Base-by-base conservation (phyloP, 352 stramenopile genomes). In the Phytopythium sindhum region DNA sequence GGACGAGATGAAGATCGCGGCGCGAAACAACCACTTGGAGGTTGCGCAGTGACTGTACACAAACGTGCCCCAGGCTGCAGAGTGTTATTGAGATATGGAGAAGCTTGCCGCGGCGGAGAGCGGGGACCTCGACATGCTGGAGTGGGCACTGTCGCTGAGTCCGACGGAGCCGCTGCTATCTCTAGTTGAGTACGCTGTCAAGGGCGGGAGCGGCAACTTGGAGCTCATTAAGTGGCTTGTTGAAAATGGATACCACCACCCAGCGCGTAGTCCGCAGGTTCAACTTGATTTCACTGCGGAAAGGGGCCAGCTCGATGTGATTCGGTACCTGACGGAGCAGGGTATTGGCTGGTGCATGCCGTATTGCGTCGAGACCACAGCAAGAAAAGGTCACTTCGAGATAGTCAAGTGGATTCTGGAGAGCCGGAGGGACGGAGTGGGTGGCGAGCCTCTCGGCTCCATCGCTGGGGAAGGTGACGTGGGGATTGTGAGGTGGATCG, bases 61-160 rank as follows among this genome's bases (percentile, higher is more conserved):
- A 19, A 47, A 66, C 50, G 26, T 51, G 47, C 14, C 23, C 9
- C 45, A 71, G 21, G 33, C 48, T 15, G 33, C 33, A 73, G 45
- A 48, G 67, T n/a, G n/a, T n/a, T n/a, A n/a, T n/a, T n/a, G n/a
- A n/a, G n/a, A n/a, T n/a, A n/a, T n/a, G n/a, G n/a, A n/a, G n/a
- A n/a, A n/a, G n/a, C n/a, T n/a, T 31, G 69, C 69, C 0, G 69
- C 64, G 11, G 70, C 70, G 1, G 57, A 63, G 47, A 61, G 63
- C 23, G 72, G 72, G 8, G 52, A 60, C 26, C 44, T 77, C 12
- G 53, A 69, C 6, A 63, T 77, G 57, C 28, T 73, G 29, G 64
- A 76, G 57, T 76, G 69, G 66, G 50, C 31, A 10, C 8, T 24
- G 28, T 15, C 24, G 12, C 2, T 53, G 10, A 1, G 14, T 17